Evolutionary conservation across 2,329 filamentous ascomycete species (phyloP).

Genomic region (Fusarium virguliforme): DNA sequence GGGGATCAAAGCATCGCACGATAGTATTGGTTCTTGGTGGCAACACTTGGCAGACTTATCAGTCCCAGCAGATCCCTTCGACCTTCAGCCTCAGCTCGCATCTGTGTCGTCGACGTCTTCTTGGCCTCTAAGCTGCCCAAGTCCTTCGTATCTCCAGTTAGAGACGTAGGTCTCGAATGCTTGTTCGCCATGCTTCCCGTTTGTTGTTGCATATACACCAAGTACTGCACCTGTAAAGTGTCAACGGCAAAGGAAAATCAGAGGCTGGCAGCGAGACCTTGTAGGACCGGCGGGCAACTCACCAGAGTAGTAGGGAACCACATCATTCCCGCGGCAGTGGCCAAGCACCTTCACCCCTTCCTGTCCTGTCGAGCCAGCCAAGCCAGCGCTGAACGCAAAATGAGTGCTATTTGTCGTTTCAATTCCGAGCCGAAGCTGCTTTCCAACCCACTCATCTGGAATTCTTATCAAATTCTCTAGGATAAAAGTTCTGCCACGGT

Average conservation of each 20-base stretch:
- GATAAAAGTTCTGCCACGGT: slow-evolving; percentile 8
- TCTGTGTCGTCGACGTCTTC: slow-evolving; percentile 17
- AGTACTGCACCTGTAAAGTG: slow-evolving; percentile 61
- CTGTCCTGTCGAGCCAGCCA: neutral
- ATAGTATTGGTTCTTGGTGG: too few relatives aligned
- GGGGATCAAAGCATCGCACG: too few relatives aligned
- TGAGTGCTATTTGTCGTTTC: slow-evolving; percentile 20
- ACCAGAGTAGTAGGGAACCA: slow-evolving; percentile 30
- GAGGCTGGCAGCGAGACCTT: neutral
- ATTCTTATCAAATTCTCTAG: neutral
- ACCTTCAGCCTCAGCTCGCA: neutral
- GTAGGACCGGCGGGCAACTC: neutral
- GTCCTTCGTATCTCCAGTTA: slow-evolving; percentile 62
- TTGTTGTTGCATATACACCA: slow-evolving; percentile 68
- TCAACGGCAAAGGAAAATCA: neutral
- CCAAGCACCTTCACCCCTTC: slow-evolving; percentile 7
- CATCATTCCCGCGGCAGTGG: slow-evolving; percentile 8
- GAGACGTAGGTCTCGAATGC: slow-evolving; percentile 62
- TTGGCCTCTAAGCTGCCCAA: slow-evolving; percentile 20
- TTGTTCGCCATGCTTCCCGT: slow-evolving; percentile 62
- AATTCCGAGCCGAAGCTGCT: slow-evolving; percentile 16
- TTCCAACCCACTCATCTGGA: slow-evolving; percentile 7
- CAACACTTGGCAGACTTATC: neutral
- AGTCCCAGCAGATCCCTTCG: neutral
- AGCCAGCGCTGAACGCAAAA: slow-evolving; percentile 20